A percentile compares a stretch with the other conserved stretches of the same genome.
phyloP scores from a whole-genome alignment of 1,284 basidiomycete genomes.

The Coniophora puteana region DNA sequence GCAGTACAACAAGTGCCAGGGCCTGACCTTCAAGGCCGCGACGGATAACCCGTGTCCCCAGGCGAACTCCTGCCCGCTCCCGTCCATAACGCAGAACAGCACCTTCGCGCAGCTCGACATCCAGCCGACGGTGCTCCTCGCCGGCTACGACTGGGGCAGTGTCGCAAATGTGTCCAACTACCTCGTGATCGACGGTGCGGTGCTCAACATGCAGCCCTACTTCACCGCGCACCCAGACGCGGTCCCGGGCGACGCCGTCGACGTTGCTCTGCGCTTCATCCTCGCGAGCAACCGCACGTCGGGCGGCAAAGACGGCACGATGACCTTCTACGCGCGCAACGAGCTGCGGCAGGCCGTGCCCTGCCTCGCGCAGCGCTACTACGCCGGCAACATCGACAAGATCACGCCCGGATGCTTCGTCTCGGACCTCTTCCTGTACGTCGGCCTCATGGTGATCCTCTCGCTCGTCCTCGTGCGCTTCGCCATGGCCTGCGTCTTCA shows the following conservation, averaged over 20 bases:
- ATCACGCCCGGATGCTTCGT: conserved; percentile 95
- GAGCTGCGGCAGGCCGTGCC: conserved; percentile 66
- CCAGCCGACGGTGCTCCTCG: conserved; percentile 57
- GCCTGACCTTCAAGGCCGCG: conserved; percentile 64
- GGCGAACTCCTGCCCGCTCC: conserved; percentile 58
- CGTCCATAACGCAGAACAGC: conserved; percentile 47
- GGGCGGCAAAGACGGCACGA: conserved; percentile 87
- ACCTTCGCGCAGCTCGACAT: conserved; percentile 63
- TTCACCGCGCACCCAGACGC: conserved; percentile 68
- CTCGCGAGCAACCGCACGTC: conserved; percentile 44
- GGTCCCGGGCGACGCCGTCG: conserved; percentile 75
- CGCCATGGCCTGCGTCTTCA: conserved; percentile 95
- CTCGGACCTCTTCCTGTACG: conserved; percentile 86
- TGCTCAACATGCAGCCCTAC: conserved; percentile 93
- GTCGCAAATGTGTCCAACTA: conserved; percentile 67
- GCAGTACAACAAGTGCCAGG: conserved; percentile 63
- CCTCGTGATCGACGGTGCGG: conserved; percentile 89
- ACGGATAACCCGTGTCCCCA: conserved; percentile 69
- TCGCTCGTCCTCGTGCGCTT: conserved; percentile 90
- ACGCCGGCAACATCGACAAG: conserved; percentile 95
- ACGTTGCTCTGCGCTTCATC: conserved; percentile 78
- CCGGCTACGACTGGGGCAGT: conserved; percentile 89
- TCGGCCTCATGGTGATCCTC: conserved; percentile 89
- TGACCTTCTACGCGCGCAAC: conserved; percentile 73
- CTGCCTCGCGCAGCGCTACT: conserved; percentile 84